These are phyloP conservation scores for Ramalina intermedia DNA, from an alignment of 495 filamentous ascomycete species.

Conservation along the genomic window DNA sequence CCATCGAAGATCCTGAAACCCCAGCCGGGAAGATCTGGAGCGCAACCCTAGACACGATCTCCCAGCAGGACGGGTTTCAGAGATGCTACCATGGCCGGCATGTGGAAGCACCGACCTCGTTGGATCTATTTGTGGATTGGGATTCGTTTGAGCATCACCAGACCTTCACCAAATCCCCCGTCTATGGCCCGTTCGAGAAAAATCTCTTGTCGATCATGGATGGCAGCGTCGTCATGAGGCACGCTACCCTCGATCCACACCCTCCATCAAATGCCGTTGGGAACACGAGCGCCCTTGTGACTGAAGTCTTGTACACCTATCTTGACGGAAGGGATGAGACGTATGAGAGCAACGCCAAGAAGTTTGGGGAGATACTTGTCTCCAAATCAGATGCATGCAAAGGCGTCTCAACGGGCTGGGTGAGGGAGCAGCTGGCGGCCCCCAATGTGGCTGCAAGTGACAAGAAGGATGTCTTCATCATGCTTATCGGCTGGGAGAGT, in stretches of 20 bases:
- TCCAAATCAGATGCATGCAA: conserved; percentile 16
- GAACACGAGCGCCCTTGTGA: conserved; percentile 22
- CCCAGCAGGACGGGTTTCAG: conserved; percentile 13
- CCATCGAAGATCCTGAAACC: conserved; percentile 10
- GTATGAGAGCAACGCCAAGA: conserved; percentile 19
- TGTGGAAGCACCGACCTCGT: conserved; percentile 10
- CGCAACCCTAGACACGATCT: conserved; percentile 7
- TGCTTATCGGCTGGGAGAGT: conserved; percentile 40
- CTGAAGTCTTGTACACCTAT: conserved; percentile 15
- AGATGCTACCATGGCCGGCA: conserved; percentile 10
- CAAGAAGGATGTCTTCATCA: conserved; percentile 25
- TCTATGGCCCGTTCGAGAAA: conserved; percentile 13
- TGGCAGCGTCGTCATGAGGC: neutral
- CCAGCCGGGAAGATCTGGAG: conserved; percentile 9
- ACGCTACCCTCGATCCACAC: conserved; percentile 14
- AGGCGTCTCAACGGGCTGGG: conserved; percentile 18
- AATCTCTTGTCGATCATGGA: conserved; percentile 11
- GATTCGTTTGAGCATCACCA: conserved; percentile 11
- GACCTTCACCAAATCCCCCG: conserved; percentile 7
- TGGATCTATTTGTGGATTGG: conserved; percentile 15
- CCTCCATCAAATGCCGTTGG: conserved; percentile 17
- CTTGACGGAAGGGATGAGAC: conserved; percentile 1
- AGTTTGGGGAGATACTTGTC: conserved; percentile 23
- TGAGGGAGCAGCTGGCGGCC: conserved; percentile 28
- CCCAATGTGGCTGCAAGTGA: conserved; percentile 30